phyloP scores from a whole-genome alignment of 1,284 basidiomycete species.

The Pterula multifida region DNA sequence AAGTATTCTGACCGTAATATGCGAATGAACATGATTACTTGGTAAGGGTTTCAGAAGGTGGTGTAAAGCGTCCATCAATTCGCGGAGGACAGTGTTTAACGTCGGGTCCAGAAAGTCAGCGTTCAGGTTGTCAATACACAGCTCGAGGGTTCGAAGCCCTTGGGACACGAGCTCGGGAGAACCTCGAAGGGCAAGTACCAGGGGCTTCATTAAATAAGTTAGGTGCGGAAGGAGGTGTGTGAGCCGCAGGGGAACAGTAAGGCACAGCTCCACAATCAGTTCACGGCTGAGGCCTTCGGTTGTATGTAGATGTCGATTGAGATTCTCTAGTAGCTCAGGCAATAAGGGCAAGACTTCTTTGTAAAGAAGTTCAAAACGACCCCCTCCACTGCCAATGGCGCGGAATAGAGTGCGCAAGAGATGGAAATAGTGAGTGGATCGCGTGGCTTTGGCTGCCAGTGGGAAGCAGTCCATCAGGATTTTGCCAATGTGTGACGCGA shows the following conservation, averaged over 20 bases:
- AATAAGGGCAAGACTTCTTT: conserved; percentile 94
- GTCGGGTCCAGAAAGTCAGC: conserved; percentile 98
- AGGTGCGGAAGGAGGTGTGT: conserved; percentile 96
- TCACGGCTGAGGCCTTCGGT: conserved; percentile 72
- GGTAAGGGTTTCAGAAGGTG: conserved; percentile 87
- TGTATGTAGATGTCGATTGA: conserved; percentile 83
- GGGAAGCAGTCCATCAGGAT: conserved; percentile 97
- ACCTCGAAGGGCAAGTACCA: conserved; percentile 86
- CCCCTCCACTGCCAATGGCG: conserved; percentile 90
- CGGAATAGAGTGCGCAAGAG: conserved; percentile 93
- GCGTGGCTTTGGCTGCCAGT: conserved; percentile 82
- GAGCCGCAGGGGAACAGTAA: conserved; percentile 92
- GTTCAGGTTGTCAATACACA: conserved; percentile 99
- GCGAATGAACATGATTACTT: conserved; percentile 83
- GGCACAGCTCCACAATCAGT: conserved; percentile 93
- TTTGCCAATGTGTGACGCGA: conserved; percentile 88
- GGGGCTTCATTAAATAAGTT: conserved; percentile 92
- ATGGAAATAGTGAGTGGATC: conserved; percentile 90
- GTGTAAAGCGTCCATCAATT: conserved; percentile 92
- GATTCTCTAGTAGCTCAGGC: conserved; percentile 92
- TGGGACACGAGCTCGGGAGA: conserved; percentile 88
- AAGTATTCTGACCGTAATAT: conserved; percentile 92
- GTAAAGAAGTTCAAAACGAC: conserved; percentile 90
- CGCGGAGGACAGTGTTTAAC: conserved; percentile 83
- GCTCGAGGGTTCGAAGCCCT: conserved; percentile 90